Percentiles rank a stretch among this genome's conserved stretches.
These are phyloP conservation scores for barrel medic (Medicago truncatula) DNA, from an alignment of 306 rosid species.

Conservation along the genomic window MtrunA17r5.0-ANR NC_053042.1:7203001-7203500, in stretches of 20 bases:
- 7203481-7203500: background rate
- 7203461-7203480: background rate
- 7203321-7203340: background rate
- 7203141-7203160: background rate
- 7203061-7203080: background rate
- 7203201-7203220: background rate
- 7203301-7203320: background rate
- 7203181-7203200: background rate
- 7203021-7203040: background rate
- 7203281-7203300: background rate
- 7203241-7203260: background rate
- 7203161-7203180: background rate
- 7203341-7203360: background rate
- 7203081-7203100: background rate
- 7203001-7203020: background rate
- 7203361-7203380: background rate
- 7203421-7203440: background rate
- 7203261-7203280: background rate
- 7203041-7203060: background rate
- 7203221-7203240: background rate
- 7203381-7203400: background rate
- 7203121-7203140: background rate
- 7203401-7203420: background rate
- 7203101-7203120: constrained; percentile 4
- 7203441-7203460: background rate